Conservation (phyloP, 1,284 basidiomycete genomes). For the Pseudomicrostroma phylloplanum region DNA sequence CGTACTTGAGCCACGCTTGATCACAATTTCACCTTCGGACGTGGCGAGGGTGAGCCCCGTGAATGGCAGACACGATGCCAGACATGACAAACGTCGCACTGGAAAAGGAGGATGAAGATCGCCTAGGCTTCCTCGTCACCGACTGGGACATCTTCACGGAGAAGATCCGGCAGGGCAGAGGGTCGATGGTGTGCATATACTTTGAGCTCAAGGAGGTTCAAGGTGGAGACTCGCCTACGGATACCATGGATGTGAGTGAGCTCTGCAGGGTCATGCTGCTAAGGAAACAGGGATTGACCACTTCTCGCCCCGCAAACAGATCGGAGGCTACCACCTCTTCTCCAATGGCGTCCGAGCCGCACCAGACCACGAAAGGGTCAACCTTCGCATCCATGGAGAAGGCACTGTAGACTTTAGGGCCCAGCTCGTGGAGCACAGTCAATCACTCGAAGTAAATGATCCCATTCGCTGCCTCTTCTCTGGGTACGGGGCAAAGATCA, state of each 20-base stretch:
- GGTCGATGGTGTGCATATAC: conserved; percentile 1
- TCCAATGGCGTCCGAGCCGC: neutral
- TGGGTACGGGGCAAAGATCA: neutral
- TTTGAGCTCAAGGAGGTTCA: conserved; percentile 1
- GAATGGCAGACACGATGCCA: no score
- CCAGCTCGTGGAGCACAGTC: neutral
- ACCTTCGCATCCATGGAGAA: neutral
- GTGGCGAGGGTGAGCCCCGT: no score
- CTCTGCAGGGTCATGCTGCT: neutral
- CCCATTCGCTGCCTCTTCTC: conserved; percentile 4
- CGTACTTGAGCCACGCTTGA: no score
- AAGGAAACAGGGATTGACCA: no score
- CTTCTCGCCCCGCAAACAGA: neutral
- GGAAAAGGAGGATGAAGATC: neutral
- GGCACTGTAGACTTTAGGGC: neutral
- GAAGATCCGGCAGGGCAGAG: neutral
- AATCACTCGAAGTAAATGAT: neutral
- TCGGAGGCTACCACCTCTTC: neutral
- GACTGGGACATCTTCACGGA: neutral
- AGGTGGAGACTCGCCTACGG: neutral
- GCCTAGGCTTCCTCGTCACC: neutral
- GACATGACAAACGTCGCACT: no score
- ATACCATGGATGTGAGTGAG: neutral
- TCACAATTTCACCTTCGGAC: no score
- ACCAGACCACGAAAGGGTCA: neutral